Evolutionary conservation across 2,329 filamentous ascomycete species (phyloP).

Genomic region (Neonectria magnoliae): DNA sequence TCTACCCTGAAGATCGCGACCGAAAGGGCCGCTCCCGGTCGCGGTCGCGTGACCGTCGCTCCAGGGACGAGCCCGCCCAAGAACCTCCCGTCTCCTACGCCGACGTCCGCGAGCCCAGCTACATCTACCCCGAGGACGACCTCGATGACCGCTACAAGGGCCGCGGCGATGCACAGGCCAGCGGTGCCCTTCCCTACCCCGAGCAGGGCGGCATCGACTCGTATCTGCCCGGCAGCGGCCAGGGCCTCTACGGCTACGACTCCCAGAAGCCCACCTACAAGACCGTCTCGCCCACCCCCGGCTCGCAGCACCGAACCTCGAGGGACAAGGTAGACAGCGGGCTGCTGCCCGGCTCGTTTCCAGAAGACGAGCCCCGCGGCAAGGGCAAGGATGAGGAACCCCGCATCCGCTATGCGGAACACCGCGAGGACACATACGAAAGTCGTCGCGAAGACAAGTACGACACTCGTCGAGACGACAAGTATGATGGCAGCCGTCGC

Average conservation of each 20-base stretch:
- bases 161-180: constrained; percentile 47
- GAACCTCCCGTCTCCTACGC: constrained; percentile 46
- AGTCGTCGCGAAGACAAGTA: constrained; percentile 17
- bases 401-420: constrained; percentile 39
- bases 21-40: constrained; percentile 61
- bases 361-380: constrained; percentile 44
- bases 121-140: constrained; percentile 54
- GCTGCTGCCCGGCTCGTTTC: constrained; percentile 47
- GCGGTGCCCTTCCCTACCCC: constrained; percentile 51
- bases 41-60: constrained; percentile 51
- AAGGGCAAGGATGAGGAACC: constrained; percentile 37
- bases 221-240: constrained; percentile 51
- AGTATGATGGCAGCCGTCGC: constrained; percentile 24
- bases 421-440: constrained; percentile 39
- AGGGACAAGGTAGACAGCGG: constrained; percentile 44
- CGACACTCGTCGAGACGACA: constrained; percentile 24
- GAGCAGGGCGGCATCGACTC: constrained; percentile 50
- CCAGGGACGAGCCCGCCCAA: constrained; percentile 45
- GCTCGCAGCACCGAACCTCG: constrained; percentile 51
- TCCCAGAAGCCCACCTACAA: constrained; percentile 47
- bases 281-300: constrained; percentile 47
- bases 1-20: constrained; percentile 57
- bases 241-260: constrained; percentile 54
- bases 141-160: constrained; percentile 51
- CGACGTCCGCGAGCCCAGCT: constrained; percentile 56